Conservation (phyloP, 2,329 filamentous ascomycete genomes). For the Penicillium sp. region DNA sequence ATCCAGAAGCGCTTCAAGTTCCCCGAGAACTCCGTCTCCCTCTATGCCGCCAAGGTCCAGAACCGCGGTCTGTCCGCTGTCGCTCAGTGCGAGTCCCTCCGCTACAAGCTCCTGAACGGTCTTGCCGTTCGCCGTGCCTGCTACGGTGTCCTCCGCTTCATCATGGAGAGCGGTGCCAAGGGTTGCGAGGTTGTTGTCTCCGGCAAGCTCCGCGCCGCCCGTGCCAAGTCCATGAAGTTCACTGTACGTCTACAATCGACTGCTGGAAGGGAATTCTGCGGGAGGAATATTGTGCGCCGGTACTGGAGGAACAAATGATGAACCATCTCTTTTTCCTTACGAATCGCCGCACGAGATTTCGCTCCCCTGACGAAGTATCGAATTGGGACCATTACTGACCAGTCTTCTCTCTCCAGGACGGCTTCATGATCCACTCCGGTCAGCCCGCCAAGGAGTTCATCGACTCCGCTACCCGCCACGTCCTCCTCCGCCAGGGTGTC, state of each 20-base stretch:
- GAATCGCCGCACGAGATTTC: neutral
- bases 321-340: neutral
- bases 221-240: conserved; percentile 99
- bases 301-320: neutral
- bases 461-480: conserved; percentile 96
- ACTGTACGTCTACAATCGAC: conserved; percentile 64
- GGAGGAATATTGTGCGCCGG: neutral
- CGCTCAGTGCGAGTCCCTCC: conserved; percentile 99
- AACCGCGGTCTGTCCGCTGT: conserved; percentile 99
- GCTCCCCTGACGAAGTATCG: neutral
- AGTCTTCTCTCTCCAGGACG: conserved; percentile 60
- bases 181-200: conserved; percentile 99
- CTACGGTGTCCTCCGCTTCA: conserved; percentile 99
- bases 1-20: conserved; percentile 99
- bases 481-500: conserved; percentile 99
- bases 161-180: conserved; percentile 99
- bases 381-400: neutral
- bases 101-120: conserved; percentile 99
- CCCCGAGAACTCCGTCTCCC: conserved; percentile 99
- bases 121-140: conserved; percentile 97
- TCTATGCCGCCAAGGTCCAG: conserved; percentile 99
- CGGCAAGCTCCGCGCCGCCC: conserved; percentile 97
- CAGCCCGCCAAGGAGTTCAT: conserved; percentile 99
- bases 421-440: conserved; percentile 99
- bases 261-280: neutral